A percentile compares a stretch with the other conserved stretches of the same genome.
phyloP scores from a whole-genome alignment of 2,329 filamentous ascomycete genomes.

The Ceratocystis eucalypticola region DNA sequence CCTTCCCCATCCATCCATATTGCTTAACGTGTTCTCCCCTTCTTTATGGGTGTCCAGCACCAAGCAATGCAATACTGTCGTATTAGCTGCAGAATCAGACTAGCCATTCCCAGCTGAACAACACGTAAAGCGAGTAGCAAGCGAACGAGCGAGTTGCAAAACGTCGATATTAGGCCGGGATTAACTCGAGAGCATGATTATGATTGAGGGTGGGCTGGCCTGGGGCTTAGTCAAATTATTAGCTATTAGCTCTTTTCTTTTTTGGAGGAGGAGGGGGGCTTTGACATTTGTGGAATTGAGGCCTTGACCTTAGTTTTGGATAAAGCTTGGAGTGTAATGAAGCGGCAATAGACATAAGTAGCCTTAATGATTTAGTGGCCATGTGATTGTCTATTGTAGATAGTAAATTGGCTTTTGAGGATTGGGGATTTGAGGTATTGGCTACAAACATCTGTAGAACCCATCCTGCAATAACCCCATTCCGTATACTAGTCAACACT shows the following conservation, averaged over 20 bases:
- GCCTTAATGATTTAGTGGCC: not conserved
- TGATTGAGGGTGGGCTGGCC: not conserved
- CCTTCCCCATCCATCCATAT: too few relatives aligned
- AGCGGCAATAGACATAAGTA: not conserved
- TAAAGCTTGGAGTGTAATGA: not conserved
- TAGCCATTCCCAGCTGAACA: not conserved
- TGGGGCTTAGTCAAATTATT: not conserved
- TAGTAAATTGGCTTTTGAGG: too few relatives aligned
- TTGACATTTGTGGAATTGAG: not conserved
- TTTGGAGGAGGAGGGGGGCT: not conserved
- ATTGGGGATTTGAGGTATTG: too few relatives aligned
- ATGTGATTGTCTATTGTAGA: not conserved
- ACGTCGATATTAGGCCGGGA: not conserved
- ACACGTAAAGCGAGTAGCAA: not conserved
- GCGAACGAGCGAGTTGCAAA: conserved; percentile 3
- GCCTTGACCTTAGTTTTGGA: not conserved
- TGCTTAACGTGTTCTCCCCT: too few relatives aligned
- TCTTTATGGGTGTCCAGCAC: too few relatives aligned
- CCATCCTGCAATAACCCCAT: too few relatives aligned
- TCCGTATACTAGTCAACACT: not conserved
- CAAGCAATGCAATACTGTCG: not conserved
- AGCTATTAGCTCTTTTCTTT: not conserved
- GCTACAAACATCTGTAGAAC: too few relatives aligned
- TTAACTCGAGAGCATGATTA: not conserved
- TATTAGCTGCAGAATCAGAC: not conserved